Base-by-base conservation (phyloP, 768 basidiomycete species). In the Hericium erinaceus region DNA sequence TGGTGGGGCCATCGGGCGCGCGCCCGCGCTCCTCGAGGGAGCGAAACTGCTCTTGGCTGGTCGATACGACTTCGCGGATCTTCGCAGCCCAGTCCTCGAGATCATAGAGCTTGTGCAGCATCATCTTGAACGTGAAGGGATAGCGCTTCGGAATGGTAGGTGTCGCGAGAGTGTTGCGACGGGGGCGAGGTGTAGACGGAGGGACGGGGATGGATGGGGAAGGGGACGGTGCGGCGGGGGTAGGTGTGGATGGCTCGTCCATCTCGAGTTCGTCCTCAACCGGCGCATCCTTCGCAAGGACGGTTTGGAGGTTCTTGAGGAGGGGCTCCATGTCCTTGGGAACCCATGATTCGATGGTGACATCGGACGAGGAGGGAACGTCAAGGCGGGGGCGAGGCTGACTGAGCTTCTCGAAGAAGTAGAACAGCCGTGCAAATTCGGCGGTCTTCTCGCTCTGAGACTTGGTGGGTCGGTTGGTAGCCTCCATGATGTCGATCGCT, bases 61-160 rank as follows among this genome's bases (percentile, higher is more conserved):
- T 51, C 3, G 58, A 55, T 50, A 63, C 61, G 48, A 63, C 58
- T 16, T 55, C 56, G 33, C 58, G 60, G 33, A 63, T 56, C 40
- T 63, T 63, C 49, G 52, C 57, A 37, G 55, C 60, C 62, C 62
- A 63, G 33, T 57, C 60, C 7, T 62, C 61, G 50, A 63, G 57
- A 48, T 59, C 58, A 60, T 63, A 63, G 37, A 63, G 50, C 48
- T 62, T 63, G 58, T 63, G 62, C 28, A 63, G 15, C 39, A 61
- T 12, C 33, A 63, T 22, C 53, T 63, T 63, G 56, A 62, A 63
- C 22, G 62, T 62, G 56, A 63, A 63, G n/a, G 58, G 60, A 54
- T 61, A 63, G 33, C 56, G 57, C 38, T 55, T 63, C 33, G 22
- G 39, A 49, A 33, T 16, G 38, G 24, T 20, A 10, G 40, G 7